Base-by-base conservation (phyloP, 192 early-diverging fungal genomes). In the Powellomyces hirtus region DNA sequence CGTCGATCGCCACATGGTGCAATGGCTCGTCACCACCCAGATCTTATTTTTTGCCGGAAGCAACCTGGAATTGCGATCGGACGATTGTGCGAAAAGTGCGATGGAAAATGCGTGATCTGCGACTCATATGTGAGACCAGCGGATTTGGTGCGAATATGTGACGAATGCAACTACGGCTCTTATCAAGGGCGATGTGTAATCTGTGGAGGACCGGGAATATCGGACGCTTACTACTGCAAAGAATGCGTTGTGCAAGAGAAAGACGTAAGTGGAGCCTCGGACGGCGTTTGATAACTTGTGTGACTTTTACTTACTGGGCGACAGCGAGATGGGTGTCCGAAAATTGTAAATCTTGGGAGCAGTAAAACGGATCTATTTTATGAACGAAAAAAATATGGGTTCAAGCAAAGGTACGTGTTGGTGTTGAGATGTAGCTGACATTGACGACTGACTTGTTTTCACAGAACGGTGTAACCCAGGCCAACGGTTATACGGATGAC, bases 131-230 rank as follows among this genome's bases (percentile, higher is more conserved):
- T 98, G 20, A 81, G 90, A 14, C 94, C 94, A 53, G 87, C 91
- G 40, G 95, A 92, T 38, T 64, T 90, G 38, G 96, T 96, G 11
- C 89, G 89, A 50, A 91, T 96, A 45, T 98, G 96, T 73, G 94
- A 95, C 68, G 94, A 98, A 75, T 96, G 94, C 81, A 98, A 98
- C 81, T 98, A 92, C 77, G 94, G 96, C 58, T 87, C 88, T 33
- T 89, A 88, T 66, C 89, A 94, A 71, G 94, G 94, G 10, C 86
- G 89, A 31, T 98, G 96, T 74, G 90, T 96, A 8, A 81, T 96
- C 52, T 98, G 96, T 71, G 94, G 91, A 58, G 86, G 89, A 22
- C 84, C 83, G 45, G 94, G 96, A 24, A 85, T 96, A 24, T 92
- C 92, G 18, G 94, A 96, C 75, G 94, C 94, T 0, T 96, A 93